A percentile compares a stretch with the other conserved stretches of the same genome.
These are phyloP conservation scores for Nemania abortiva DNA, from an alignment of 2,329 filamentous ascomycete genomes.

Conservation along the genomic window DNA sequence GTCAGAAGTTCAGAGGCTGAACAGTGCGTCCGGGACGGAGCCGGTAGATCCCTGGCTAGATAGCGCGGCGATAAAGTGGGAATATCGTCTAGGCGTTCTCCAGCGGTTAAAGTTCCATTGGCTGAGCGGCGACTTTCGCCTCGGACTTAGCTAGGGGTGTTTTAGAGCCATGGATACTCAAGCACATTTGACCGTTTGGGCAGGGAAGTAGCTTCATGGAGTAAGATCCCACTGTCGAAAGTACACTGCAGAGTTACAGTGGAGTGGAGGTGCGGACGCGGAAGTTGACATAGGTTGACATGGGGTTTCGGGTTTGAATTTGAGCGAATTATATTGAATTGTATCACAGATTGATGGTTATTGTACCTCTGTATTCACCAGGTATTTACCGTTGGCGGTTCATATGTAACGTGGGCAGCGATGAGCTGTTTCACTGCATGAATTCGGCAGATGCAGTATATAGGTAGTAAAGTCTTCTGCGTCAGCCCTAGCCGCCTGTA, in stretches of 20 bases:
- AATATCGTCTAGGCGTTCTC: conserved; percentile 16
- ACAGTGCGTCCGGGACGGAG: conserved; percentile 21
- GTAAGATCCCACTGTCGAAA: conserved; percentile 9
- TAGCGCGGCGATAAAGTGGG: conserved; percentile 16
- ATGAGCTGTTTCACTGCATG: conserved; percentile 18
- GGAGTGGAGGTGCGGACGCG: conserved; percentile 1
- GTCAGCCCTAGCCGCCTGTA: conserved; percentile 11
- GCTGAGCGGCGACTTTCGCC: neutral
- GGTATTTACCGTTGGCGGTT: neutral
- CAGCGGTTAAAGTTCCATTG: conserved; percentile 12
- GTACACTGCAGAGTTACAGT: conserved; percentile 33
- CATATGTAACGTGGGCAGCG: neutral
- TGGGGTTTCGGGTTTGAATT: neutral
- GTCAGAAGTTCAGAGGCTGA: conserved; percentile 20
- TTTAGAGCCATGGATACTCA: conserved; percentile 9
- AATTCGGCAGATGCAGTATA: conserved; percentile 4
- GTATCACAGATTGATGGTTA: neutral
- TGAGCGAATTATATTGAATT: neutral
- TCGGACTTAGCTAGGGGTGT: neutral
- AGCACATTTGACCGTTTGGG: neutral
- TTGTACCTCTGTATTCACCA: neutral
- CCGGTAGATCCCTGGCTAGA: conserved; percentile 13
- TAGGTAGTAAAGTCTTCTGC: neutral
- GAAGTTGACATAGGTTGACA: neutral
- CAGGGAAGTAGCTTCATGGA: neutral